These are phyloP conservation scores for Trichoderma sp. DNA, from an alignment of 2,329 filamentous ascomycete genomes.

Conservation along the genomic window DNA sequence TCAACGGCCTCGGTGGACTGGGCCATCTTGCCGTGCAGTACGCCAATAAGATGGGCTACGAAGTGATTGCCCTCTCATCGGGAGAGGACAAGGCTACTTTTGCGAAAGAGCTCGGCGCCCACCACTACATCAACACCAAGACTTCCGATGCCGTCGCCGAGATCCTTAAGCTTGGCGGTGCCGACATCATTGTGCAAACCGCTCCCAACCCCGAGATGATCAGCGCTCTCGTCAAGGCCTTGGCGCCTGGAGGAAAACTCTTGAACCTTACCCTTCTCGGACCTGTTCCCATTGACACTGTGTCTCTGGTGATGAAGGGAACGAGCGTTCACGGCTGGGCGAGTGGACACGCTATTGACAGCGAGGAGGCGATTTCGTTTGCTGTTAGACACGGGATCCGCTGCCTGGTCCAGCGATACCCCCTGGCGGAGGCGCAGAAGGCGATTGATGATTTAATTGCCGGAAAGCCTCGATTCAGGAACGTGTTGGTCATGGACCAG, in stretches of 20 bases:
- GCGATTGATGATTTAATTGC: slow-evolving; percentile 44
- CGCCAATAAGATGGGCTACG: slow-evolving; percentile 72
- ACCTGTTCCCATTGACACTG: slow-evolving; percentile 44
- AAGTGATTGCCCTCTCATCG: slow-evolving; percentile 65
- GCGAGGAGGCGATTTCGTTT: slow-evolving; percentile 66
- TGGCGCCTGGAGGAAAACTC: slow-evolving; percentile 56
- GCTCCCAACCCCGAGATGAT: slow-evolving; percentile 60
- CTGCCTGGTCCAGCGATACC: slow-evolving; percentile 64
- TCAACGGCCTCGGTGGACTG: slow-evolving; percentile 72
- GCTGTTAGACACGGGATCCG: slow-evolving; percentile 59
- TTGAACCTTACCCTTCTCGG: slow-evolving; percentile 57
- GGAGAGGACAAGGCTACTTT: slow-evolving; percentile 67
- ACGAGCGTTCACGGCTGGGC: slow-evolving; percentile 63
- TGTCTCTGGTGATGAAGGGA: slow-evolving; percentile 46
- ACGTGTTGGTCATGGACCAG: slow-evolving; percentile 41
- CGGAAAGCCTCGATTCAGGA: slow-evolving; percentile 46
- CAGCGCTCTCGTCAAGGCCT: slow-evolving; percentile 50
- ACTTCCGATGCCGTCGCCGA: slow-evolving; percentile 48
- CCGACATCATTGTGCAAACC: slow-evolving; percentile 60
- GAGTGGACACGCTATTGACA: slow-evolving; percentile 61
- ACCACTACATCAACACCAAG: slow-evolving; percentile 51
- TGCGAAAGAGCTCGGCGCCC: slow-evolving; percentile 48
- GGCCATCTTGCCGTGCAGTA: slow-evolving; percentile 78
- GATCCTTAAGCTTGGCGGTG: slow-evolving; percentile 60
- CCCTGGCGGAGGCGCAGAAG: slow-evolving; percentile 49